These are phyloP conservation scores for Pseudogymnoascus sp. DNA, from an alignment of 2,329 filamentous ascomycete genomes.

Conservation along the genomic window DNA sequence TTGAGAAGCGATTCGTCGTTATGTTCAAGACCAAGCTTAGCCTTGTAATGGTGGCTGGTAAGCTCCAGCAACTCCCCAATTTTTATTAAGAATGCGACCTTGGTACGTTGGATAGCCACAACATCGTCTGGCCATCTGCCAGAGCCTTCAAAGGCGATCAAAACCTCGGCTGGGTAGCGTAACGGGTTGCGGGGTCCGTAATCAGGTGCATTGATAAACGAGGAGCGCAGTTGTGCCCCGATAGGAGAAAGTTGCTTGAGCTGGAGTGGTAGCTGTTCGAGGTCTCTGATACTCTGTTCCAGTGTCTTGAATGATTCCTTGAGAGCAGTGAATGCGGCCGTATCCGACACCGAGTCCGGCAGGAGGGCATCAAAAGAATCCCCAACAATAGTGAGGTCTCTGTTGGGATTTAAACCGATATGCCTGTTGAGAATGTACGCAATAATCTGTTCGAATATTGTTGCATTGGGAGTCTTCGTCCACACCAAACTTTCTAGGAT, in stretches of 20 bases:
- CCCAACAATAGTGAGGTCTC: conserved; percentile 34
- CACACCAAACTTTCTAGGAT: conserved; percentile 90
- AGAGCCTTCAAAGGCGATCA: conserved; percentile 89
- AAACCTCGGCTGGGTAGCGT: conserved; percentile 61
- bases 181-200: conserved; percentile 32
- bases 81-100: conserved; percentile 74
- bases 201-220: conserved; percentile 50
- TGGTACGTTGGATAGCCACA: conserved; percentile 83
- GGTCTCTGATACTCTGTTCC: conserved; percentile 65
- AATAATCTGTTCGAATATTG: conserved; percentile 73
- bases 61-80: conserved; percentile 57
- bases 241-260: conserved; percentile 71
- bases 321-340: conserved; percentile 56
- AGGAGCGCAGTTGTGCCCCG: conserved; percentile 64
- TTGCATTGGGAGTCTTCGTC: conserved; percentile 52
- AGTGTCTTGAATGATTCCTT: conserved; percentile 63
- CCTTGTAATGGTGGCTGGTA: conserved; percentile 50
- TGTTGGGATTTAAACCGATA: conserved; percentile 45
- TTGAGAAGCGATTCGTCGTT: conserved; percentile 61
- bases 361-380: conserved; percentile 39
- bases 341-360: conserved; percentile 27
- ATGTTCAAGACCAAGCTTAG: conserved; percentile 75
- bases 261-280: conserved; percentile 81
- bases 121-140: conserved; percentile 90
- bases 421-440: conserved; percentile 63